phyloP scores from a whole-genome alignment of 768 basidiomycete genomes.

The Erythrobasidium yunnanense region DNA sequence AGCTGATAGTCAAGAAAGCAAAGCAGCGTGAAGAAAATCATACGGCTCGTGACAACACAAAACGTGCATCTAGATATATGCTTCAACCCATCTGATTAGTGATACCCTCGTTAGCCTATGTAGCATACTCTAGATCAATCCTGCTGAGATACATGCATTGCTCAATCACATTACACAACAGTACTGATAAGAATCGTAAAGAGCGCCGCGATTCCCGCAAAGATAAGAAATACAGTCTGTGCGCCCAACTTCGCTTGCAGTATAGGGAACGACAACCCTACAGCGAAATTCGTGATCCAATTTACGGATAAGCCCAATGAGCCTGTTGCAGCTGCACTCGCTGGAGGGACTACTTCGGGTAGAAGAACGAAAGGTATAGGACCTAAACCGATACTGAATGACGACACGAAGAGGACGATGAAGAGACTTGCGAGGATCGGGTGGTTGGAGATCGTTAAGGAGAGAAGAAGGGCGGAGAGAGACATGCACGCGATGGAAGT shows the following conservation, averaged over 20 bases:
- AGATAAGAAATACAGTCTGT: conserved; percentile 2
- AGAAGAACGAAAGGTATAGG: conserved; percentile 42
- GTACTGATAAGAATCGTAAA: neutral
- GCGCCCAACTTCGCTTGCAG: neutral
- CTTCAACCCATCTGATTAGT: no score
- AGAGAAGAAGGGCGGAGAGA: conserved; percentile 37
- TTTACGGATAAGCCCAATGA: conserved; percentile 17
- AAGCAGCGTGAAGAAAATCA: neutral
- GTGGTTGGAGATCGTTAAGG: conserved; percentile 36
- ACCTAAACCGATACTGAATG: conserved; percentile 41
- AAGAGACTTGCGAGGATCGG: conserved; percentile 35
- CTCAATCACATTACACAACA: neutral
- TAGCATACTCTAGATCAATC: no score
- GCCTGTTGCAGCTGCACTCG: conserved; percentile 4
- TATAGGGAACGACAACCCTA: neutral
- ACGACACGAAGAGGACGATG: conserved; percentile 39
- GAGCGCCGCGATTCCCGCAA: conserved; percentile 1
- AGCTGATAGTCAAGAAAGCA: neutral
- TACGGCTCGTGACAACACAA: no score
- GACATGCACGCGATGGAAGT: conserved; percentile 39
- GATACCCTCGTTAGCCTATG: no score
- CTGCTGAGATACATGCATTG: no score
- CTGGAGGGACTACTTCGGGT: conserved; percentile 40
- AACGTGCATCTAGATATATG: no score
- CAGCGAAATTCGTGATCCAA: conserved; percentile 17